Evolutionary conservation across 345 rosid genomes (phyloP), one percentile per base, ranked within the genome.

Genomic region (Pugionium dolabratum): DNA sequence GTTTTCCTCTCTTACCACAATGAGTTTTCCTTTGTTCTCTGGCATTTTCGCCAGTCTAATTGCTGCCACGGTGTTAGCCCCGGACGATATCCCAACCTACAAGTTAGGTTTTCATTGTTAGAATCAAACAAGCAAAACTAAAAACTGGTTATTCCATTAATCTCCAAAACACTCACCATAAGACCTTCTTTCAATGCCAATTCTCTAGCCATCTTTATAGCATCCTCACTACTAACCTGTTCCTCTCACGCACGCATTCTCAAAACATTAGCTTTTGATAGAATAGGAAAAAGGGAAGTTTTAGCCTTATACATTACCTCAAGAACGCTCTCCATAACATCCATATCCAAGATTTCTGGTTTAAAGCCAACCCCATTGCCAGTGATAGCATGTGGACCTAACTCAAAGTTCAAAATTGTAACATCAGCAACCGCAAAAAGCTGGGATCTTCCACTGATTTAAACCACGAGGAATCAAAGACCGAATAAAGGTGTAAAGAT

Each of bases 341-440:
- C 91, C 97, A 90, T 86, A 82, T 86, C 99, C 76, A 94, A 72
- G 44, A 94, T 94, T 29, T 88, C 96, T 1, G 97, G 99, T 74
- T 94, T 90, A 82, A 94, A 94, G 36, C 99, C 99, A 54, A 94
- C 99, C 0, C 99, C 97, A 32, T 86, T 94, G 52, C 96, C 99
- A 1, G 97, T 94, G 67, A 94, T 94, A 7, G 85, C 81, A 78
- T 90, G 99, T 68, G 97, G 99, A 76, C 97, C 97, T 94, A 55
- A 72, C 74, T 64, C 60, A 70, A 47, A 10, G 26, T 68, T 35
- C 50, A 40, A 51, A 45, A 37, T 4, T 29, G 37, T 54, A 42
- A 32, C 54, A 73, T 72, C 64, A 27, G 30, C 1, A 5, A 61
- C 31, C 34, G 4, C 48, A 41, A 25, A 52, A 54, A 6, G 37